A percentile compares a stretch with the other conserved stretches of the same genome.
phyloP scores from a whole-genome alignment of 495 filamentous ascomycete genomes.

The Hypoxylon lenormandii region DNA sequence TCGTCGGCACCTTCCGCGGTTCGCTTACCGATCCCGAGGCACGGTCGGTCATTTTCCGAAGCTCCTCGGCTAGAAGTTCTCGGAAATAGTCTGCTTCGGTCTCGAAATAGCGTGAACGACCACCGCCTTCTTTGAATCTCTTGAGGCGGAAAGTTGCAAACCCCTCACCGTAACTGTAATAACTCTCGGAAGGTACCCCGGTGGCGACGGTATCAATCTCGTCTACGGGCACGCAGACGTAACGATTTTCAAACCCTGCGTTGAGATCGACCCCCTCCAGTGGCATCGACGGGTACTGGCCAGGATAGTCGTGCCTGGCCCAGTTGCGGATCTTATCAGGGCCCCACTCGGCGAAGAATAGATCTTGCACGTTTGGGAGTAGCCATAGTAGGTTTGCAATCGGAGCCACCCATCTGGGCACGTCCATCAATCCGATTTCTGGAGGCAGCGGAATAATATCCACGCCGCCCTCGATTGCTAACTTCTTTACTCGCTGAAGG shows the following conservation, averaged over 20 bases:
- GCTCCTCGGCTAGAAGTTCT: background rate
- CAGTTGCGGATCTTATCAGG: background rate
- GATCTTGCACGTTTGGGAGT: constrained; percentile 6
- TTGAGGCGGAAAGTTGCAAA: background rate
- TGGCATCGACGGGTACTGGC: background rate
- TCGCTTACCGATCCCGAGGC: background rate
- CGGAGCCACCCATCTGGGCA: background rate
- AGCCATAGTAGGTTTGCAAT: background rate
- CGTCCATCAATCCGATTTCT: background rate
- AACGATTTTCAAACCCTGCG: background rate
- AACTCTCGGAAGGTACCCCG: background rate
- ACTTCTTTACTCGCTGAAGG: constrained; percentile 8
- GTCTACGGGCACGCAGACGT: constrained; percentile 7
- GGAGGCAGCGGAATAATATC: background rate
- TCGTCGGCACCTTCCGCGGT: constrained; percentile 1
- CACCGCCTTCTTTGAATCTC: background rate
- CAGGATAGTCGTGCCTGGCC: background rate
- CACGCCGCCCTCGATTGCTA: background rate
- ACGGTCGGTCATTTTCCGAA: background rate
- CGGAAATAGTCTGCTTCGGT: background rate
- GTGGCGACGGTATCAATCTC: constrained; percentile 4
- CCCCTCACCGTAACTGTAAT: background rate
- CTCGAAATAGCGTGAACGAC: background rate
- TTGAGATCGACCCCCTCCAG: background rate
- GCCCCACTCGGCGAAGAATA: constrained; percentile 2